Evolutionary conservation across 768 basidiomycete genomes (phyloP).

Genomic region (Termitomyces sp.): DNA sequence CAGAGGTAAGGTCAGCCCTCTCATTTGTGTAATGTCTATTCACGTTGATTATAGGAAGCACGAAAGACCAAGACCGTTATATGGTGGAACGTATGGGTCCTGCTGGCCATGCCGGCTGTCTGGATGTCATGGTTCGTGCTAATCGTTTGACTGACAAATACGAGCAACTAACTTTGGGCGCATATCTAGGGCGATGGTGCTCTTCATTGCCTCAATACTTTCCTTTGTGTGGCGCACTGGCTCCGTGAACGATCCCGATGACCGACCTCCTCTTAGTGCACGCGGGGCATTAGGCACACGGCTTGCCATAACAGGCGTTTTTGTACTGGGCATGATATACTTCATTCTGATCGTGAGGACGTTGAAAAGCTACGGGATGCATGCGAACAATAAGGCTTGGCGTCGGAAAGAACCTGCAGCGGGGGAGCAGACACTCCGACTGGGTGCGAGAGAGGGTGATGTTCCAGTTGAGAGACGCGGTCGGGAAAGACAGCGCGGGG

Average conservation of each 20-base stretch:
- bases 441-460: constrained; percentile 16
- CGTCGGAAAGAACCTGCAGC: constrained; percentile 7
- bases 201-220: constrained; percentile 61
- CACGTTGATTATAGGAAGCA: constrained; percentile 46
- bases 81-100: constrained; percentile 62
- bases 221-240: constrained; percentile 74
- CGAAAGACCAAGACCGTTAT: constrained; percentile 30
- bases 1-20: constrained; percentile 44
- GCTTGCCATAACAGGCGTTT: constrained; percentile 51
- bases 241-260: constrained; percentile 37
- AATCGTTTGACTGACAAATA: background rate
- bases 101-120: constrained; percentile 61
- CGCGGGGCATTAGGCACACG: constrained; percentile 49
- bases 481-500: constrained; percentile 23
- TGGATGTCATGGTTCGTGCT: constrained; percentile 64
- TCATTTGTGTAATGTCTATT: background rate
- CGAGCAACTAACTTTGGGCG: background rate
- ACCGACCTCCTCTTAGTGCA: constrained; percentile 35
- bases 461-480: constrained; percentile 27
- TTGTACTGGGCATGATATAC: constrained; percentile 60
- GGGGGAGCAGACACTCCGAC: constrained; percentile 6
- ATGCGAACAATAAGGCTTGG: constrained; percentile 16
- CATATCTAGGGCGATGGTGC: constrained; percentile 56
- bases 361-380: constrained; percentile 55
- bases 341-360: constrained; percentile 61